Conservation (phyloP, 371 early-diverging fungal species). For the Mortierella sp. region DNA sequence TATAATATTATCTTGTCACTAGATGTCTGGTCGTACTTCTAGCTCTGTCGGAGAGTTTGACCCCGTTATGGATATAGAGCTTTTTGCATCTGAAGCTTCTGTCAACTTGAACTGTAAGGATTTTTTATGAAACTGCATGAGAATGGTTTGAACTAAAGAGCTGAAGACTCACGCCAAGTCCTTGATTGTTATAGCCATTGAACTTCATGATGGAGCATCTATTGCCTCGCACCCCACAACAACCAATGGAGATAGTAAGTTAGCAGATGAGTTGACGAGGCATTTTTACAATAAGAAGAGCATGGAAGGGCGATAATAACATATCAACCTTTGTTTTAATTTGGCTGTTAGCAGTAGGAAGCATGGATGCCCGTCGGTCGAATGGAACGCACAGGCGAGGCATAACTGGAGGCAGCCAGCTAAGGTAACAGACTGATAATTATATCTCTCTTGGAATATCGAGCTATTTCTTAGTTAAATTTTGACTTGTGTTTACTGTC, state of each 20-base stretch:
- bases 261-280: neutral
- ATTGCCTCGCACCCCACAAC: slow-evolving; percentile 17
- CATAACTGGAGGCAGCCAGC: slow-evolving; percentile 45
- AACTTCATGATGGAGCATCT: slow-evolving; percentile 31
- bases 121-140: neutral
- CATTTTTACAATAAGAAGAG: neutral
- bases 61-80: slow-evolving; percentile 41
- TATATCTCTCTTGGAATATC: neutral
- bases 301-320: slow-evolving; percentile 24
- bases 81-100: slow-evolving; percentile 40
- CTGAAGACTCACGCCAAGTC: too few relatives aligned
- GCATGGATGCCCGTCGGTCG: slow-evolving; percentile 28
- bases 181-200: slow-evolving; percentile 24
- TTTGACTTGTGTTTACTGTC: neutral
- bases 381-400: slow-evolving; percentile 44
- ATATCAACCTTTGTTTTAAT: neutral
- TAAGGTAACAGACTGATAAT: slow-evolving; percentile 19
- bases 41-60: slow-evolving; percentile 41
- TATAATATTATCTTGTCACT: neutral
- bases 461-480: neutral
- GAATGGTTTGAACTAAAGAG: neutral
- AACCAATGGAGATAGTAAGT: slow-evolving; percentile 46
- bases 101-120: slow-evolving; percentile 34
- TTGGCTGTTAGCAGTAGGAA: slow-evolving; percentile 11
- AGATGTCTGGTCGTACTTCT: slow-evolving; percentile 39